phyloP scores from a whole-genome alignment of 805 yeast species.

The Myxozyma melibiosi region DNA sequence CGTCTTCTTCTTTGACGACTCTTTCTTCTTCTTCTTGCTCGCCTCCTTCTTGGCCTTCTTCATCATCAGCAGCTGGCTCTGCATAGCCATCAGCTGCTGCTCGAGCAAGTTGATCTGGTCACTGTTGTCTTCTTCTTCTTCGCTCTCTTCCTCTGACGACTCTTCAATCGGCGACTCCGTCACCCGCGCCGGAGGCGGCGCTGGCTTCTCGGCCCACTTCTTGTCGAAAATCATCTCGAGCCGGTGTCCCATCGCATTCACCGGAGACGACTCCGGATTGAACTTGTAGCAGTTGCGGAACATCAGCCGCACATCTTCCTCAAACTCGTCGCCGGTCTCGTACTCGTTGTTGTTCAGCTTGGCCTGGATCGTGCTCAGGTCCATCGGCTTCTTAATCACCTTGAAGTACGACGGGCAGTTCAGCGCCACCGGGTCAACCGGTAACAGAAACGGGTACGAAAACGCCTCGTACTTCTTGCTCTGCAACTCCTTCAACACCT shows the following conservation, averaged over 20 bases:
- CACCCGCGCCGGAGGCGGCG: conserved; percentile 52
- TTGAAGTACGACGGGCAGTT: conserved; percentile 90
- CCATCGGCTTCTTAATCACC: conserved; percentile 91
- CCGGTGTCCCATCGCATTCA: conserved; percentile 91
- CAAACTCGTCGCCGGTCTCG: conserved; percentile 86
- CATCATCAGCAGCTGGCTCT: conserved; percentile 77
- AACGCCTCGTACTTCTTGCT: conserved; percentile 82
- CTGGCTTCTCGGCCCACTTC: conserved; percentile 84
- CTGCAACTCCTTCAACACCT: conserved; percentile 75
- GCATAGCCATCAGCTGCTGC: conserved; percentile 82
- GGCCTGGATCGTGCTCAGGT: conserved; percentile 77
- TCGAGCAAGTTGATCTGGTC: conserved; percentile 89
- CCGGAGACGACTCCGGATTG: conserved; percentile 97
- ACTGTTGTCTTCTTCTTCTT: conserved; percentile 64
- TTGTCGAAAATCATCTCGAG: conserved; percentile 83
- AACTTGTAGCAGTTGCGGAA: conserved; percentile 87
- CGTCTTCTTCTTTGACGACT: conserved; percentile 45
- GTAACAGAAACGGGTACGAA: conserved; percentile 87
- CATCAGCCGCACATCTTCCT: conserved; percentile 75
- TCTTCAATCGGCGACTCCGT: conserved; percentile 45
- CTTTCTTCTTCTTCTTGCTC: conserved; percentile 53
- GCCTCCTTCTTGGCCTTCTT: conserved; percentile 75
- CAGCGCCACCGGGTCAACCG: conserved; percentile 93
- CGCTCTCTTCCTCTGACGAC: conserved; percentile 54
- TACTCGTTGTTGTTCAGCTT: conserved; percentile 85